Conservation (phyloP, 441 rosid species). For the Eutrema salsugineum region DNA sequence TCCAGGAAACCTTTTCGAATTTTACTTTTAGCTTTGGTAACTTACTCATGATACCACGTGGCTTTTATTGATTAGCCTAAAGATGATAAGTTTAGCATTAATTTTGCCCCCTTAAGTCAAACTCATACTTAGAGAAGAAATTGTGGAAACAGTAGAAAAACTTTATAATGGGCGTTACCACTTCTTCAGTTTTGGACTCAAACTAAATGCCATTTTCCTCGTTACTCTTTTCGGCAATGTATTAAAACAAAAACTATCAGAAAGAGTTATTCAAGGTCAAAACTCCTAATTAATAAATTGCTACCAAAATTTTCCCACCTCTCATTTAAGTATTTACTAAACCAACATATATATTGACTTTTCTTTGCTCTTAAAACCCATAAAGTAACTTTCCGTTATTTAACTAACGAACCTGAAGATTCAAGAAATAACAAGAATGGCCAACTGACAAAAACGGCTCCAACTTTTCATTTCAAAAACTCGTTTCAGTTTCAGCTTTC, state of each 20-base stretch:
- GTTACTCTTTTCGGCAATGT: neutral
- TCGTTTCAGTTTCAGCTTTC: conserved; percentile 31
- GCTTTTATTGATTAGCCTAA: neutral
- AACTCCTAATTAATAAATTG: neutral
- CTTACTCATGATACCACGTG: neutral
- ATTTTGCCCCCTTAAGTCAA: neutral
- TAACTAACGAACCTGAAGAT: neutral
- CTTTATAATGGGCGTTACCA: neutral
- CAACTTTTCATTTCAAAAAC: neutral
- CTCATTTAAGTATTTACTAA: neutral
- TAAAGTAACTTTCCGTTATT: neutral
- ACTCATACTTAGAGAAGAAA: neutral
- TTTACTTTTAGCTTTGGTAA: neutral
- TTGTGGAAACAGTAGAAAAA: neutral
- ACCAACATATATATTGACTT: neutral
- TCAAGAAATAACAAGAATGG: neutral
- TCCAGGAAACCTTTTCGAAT: neutral
- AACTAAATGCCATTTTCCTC: neutral
- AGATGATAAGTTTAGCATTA: neutral
- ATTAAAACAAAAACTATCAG: neutral
- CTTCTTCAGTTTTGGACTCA: neutral
- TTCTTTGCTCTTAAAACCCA: neutral
- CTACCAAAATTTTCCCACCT: neutral
- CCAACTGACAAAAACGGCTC: conserved; percentile 33
- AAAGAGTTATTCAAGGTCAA: neutral